Evolutionary conservation across 2,329 filamentous ascomycete genomes (phyloP), one percentile per base, ranked within the genome.

Genomic region (Aspergillus awamori): DNA sequence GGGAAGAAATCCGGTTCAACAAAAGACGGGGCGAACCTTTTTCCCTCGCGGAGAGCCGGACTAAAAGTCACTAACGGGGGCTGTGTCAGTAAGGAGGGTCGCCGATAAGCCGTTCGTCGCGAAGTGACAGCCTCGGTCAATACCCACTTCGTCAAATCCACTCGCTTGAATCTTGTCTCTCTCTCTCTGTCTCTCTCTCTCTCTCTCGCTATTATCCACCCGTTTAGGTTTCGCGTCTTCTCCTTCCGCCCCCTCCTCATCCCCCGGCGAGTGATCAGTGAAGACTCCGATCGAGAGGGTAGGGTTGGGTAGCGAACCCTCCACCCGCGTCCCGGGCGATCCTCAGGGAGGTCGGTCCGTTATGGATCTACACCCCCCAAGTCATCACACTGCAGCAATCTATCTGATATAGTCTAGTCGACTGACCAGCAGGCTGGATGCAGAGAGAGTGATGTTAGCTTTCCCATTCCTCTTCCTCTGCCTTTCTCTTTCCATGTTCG

Each of bases 81-180:
- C 62, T 60, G 61, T 63, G 62, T 59, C 62, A 61, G 62, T 63
- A 63, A 63, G 62, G 58, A 57, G 41, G 49, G 38, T 17, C 17
- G 20, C 41, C 41, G 41, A 24, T 22, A 24, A 22, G n/a, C 20
- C 10, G 41, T 45, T 45, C 52, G 36, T 26, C 33, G 33, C 13
- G 33, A 36, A 36, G 11, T 36, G 33, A 36, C 33, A 36, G 33
- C 33, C 33, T 36, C 10, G 33, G 33, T 36, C 33, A 6, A 36
- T 36, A 36, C 33, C 33, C 33, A 15, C 33, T 36, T 36, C 10
- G 11, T 15, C 33, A 36, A 26, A 13, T 13, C 33, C 5, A 13
- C 33, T 36, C 33, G 33, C 33, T 13, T 36, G 11, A 6, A 36
- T 36, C 33, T 36, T 36, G 8, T 8, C 28, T 30, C 28, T 30